Percentiles rank a stretch among this genome's conserved stretches.
phyloP scores from a whole-genome alignment of 2,329 filamentous ascomycete genomes.

The Stagonosporopsis tanaceti region DNA sequence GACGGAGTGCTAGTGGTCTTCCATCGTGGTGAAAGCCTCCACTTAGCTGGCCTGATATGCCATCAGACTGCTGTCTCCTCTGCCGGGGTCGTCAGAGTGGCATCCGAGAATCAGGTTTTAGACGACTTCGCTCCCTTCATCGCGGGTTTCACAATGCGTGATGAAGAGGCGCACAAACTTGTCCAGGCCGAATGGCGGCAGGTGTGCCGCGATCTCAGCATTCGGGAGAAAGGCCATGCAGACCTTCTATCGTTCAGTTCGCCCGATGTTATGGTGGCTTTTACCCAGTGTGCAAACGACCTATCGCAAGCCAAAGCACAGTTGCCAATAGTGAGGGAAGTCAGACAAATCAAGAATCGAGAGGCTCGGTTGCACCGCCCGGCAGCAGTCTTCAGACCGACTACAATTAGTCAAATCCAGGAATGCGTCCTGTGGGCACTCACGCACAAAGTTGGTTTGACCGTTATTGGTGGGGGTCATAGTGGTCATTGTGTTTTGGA shows the following conservation, averaged over 20 bases:
- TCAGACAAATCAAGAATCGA: constrained; percentile 58
- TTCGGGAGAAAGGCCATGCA: background rate
- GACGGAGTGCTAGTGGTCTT: background rate
- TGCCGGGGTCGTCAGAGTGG: background rate
- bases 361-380: constrained; percentile 59
- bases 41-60: background rate
- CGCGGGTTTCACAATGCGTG: background rate
- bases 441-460: constrained; percentile 55
- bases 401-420: constrained; percentile 59
- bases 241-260: background rate
- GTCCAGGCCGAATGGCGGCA: background rate
- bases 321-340: constrained; percentile 49
- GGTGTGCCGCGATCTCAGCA: background rate
- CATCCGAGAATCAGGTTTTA: background rate
- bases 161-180: background rate
- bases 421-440: constrained; percentile 65
- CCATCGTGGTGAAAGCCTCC: background rate
- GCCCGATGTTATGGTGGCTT: background rate
- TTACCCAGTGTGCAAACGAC: background rate
- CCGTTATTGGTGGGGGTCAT: constrained; percentile 66
- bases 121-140: background rate
- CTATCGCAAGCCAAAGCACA: constrained; percentile 49
- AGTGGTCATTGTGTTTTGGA: constrained; percentile 65
- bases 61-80: background rate
- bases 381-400: constrained; percentile 58